Evolutionary conservation across 805 yeast genomes (phyloP), one percentile per base, ranked within the genome.

Genomic region (Ogataea parapolymorpha): DNA sequence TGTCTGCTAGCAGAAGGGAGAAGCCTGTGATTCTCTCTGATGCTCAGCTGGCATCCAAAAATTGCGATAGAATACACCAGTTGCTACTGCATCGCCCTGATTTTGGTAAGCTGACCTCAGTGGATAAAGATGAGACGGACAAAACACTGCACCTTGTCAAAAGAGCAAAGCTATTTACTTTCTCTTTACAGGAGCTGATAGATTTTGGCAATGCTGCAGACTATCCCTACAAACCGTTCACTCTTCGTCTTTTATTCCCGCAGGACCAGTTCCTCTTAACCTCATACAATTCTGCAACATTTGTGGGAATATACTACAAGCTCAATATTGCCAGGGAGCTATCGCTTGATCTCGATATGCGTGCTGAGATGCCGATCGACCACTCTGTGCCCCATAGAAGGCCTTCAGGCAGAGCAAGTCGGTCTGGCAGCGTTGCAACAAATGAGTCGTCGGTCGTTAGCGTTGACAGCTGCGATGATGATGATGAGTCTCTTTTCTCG

Each of bases 171-270:
- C 25, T 50, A 4, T 37, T 42, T 34, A 39, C 59, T 3, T 55
- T 45, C 27, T 61, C 66, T 5, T 37, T 63, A 27, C 67, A 63
- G 42, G 62, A 63, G 26, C 37, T 63, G 11, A 33, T 53, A 4
- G 47, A 48, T 27, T 61, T 56, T 41, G 68, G 68, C 10, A 59
- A 54, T 33, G 68, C 67, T 5, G 31, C 57, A 3, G 68, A 63
- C 37, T 55, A 39, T 23, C 48, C 42, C 2, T 28, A 18, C 8
- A 55, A 49, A 35, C 66, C 68, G 11, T 63, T 61, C 47, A 51
- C 66, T 2, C 35, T 63, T 17, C 41, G 68, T 12, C 36, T 63
- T 11, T 38, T 55, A 15, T 54, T 62, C 39, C 56, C 65, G 6
- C 44, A 41, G 13, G 58, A 55, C 18, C 62, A 58, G 32, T 49